Percentiles rank a stretch among this genome's conserved stretches.
phyloP scores from a whole-genome alignment of 768 basidiomycete species.

The Boletus edulis region DNA sequence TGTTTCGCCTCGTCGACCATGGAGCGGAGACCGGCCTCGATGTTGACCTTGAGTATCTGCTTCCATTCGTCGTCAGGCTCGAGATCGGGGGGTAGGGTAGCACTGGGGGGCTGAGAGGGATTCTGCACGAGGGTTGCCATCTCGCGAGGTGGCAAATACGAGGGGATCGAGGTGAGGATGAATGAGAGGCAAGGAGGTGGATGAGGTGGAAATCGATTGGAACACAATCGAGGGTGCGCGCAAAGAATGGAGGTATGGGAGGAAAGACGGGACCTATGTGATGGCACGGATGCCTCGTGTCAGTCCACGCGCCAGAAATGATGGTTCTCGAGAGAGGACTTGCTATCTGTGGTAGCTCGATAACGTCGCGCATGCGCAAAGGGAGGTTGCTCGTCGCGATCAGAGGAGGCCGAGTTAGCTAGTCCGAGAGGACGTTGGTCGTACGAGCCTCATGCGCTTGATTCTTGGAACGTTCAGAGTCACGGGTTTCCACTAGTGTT shows the following conservation, averaged over 20 bases:
- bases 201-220: neutral
- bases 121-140: slow-evolving; percentile 26
- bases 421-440: no score
- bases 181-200: neutral
- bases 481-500: no score
- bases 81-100: slow-evolving; percentile 21
- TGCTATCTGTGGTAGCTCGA: no score
- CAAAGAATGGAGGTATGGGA: slow-evolving; percentile 11
- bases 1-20: slow-evolving; percentile 63
- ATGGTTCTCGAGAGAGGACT: slow-evolving; percentile 14
- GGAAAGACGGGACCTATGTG: slow-evolving; percentile 34
- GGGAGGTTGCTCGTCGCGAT: no score
- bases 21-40: slow-evolving; percentile 43
- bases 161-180: neutral
- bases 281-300: slow-evolving; percentile 54
- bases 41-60: slow-evolving; percentile 42
- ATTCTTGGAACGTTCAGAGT: no score
- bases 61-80: slow-evolving; percentile 63
- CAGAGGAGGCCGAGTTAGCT: no score
- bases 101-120: slow-evolving; percentile 9
- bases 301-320: slow-evolving; percentile 44
- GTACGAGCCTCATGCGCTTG: no score
- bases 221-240: no score
- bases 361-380: no score
- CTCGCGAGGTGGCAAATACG: slow-evolving; percentile 4